Evolutionary conservation across 2,329 filamentous ascomycete species (phyloP).

Genomic region (Aspergillus uvarum): DNA sequence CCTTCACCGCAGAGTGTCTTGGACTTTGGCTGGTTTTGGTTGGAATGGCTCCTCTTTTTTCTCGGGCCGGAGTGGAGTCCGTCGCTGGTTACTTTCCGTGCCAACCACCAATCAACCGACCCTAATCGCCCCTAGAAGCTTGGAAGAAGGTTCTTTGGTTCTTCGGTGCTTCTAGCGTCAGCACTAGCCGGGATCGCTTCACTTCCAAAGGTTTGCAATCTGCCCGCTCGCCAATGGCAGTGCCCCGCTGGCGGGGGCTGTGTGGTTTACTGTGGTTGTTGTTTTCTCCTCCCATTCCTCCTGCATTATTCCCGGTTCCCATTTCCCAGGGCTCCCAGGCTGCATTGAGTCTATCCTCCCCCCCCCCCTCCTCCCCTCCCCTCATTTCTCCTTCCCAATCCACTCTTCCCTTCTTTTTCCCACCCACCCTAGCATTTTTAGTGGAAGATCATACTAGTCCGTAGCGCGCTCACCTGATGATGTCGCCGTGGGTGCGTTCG

Average conservation of each 20-base stretch:
- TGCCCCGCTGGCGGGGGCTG: slow-evolving; percentile 15
- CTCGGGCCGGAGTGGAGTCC: slow-evolving; percentile 14
- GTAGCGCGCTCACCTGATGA: slow-evolving; percentile 23
- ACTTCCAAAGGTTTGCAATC: slow-evolving; percentile 4
- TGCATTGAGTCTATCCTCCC: neutral
- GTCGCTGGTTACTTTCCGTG: slow-evolving; percentile 12
- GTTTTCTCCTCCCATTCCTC: neutral
- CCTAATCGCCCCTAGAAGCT: slow-evolving; percentile 19
- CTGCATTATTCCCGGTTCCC: slow-evolving; percentile 5
- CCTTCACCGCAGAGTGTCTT: neutral
- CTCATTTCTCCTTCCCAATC: neutral
- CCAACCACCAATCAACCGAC: slow-evolving; percentile 10
- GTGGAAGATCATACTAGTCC: slow-evolving; percentile 7
- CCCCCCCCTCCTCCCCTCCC: neutral
- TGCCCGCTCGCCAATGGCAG: slow-evolving; percentile 14
- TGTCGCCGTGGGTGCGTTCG: slow-evolving; percentile 21
- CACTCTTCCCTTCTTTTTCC: slow-evolving; percentile 1
- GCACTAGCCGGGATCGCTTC: slow-evolving; percentile 21
- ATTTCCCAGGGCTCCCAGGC: slow-evolving; percentile 7
- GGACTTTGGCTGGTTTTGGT: neutral
- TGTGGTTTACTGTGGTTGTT: slow-evolving; percentile 6
- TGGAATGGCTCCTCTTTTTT: slow-evolving; percentile 6
- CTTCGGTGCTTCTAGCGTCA: slow-evolving; percentile 25
- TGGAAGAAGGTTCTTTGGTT: slow-evolving; percentile 22
- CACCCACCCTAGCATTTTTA: slow-evolving; percentile 4